Percentiles rank a stretch among this genome's conserved stretches.
phyloP scores from a whole-genome alignment of 2,329 filamentous ascomycete species.

The Penicillium sp. region DNA sequence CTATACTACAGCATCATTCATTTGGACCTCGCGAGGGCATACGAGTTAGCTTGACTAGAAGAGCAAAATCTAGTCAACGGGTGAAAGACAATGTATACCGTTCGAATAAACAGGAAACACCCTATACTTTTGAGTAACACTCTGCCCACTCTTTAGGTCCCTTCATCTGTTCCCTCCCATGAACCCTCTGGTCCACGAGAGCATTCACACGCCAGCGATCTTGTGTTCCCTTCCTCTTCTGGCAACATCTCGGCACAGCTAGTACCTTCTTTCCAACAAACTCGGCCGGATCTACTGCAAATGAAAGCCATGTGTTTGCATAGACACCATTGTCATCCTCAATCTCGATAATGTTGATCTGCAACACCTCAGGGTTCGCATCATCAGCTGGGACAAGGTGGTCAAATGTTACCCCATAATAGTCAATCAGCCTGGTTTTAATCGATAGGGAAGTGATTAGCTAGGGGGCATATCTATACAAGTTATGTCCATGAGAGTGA shows the following conservation, averaged over 20 bases:
- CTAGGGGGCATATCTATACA: neutral
- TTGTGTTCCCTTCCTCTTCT: slow-evolving; percentile 35
- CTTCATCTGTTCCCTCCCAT: neutral
- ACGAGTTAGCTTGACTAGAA: too few species aligned
- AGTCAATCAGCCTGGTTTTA: slow-evolving; percentile 10
- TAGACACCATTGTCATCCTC: slow-evolving; percentile 35
- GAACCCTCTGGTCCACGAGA: slow-evolving; percentile 16
- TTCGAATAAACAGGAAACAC: too few species aligned
- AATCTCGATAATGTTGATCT: slow-evolving; percentile 43
- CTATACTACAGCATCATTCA: neutral
- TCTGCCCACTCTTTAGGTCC: neutral
- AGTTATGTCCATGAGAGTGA: neutral
- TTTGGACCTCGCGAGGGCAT: too few species aligned
- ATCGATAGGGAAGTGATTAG: neutral
- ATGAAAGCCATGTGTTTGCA: slow-evolving; percentile 32
- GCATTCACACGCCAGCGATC: slow-evolving; percentile 35
- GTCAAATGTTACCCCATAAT: slow-evolving; percentile 13
- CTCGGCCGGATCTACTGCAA: slow-evolving; percentile 34
- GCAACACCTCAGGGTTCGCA: slow-evolving; percentile 38
- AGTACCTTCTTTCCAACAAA: slow-evolving; percentile 41
- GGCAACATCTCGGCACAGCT: slow-evolving; percentile 42
- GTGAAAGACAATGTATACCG: too few species aligned
- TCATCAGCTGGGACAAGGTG: slow-evolving; percentile 23
- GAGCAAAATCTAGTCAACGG: too few species aligned
- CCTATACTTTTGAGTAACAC: neutral